These are phyloP conservation scores for Boechera divaricarpa DNA, from an alignment of 345 rosid species.

Conservation along the genomic window DNA sequence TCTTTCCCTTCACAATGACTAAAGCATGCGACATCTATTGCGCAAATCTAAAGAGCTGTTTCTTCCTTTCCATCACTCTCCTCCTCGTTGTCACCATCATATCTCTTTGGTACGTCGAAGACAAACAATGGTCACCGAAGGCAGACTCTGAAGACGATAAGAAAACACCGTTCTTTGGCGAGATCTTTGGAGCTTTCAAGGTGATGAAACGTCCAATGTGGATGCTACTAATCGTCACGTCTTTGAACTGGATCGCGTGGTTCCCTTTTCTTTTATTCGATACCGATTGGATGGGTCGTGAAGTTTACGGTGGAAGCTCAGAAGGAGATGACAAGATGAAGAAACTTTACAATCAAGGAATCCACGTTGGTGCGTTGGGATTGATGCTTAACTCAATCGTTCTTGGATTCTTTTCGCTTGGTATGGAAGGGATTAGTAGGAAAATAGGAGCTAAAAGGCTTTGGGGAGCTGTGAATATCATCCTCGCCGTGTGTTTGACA, in stretches of 20 bases:
- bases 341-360: conserved; percentile 60
- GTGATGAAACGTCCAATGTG: conserved; percentile 66
- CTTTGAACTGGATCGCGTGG: conserved; percentile 81
- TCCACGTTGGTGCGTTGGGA: conserved; percentile 74
- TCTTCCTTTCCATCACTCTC: conserved; percentile 61
- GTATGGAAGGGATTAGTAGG: conserved; percentile 49
- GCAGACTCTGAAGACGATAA: not conserved
- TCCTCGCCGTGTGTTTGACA: conserved; percentile 59
- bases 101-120: conserved; percentile 55
- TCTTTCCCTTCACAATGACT: conserved; percentile 70
- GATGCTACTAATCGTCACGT: conserved; percentile 63
- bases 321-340: conserved; percentile 33
- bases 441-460: conserved; percentile 54
- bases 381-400: conserved; percentile 71
- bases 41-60: conserved; percentile 82
- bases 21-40: conserved; percentile 73
- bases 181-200: conserved; percentile 55
- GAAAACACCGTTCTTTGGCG: conserved; percentile 39
- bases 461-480: conserved; percentile 70
- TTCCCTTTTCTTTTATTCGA: conserved; percentile 80
- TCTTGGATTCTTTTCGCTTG: conserved; percentile 60
- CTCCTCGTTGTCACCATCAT: conserved; percentile 46
- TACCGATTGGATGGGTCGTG: conserved; percentile 91
- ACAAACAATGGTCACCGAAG: conserved; percentile 45
- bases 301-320: conserved; percentile 75